A percentile compares a stretch with the other conserved stretches of the same genome.
Evolutionary conservation across 148 eudicot genomes (phyloP).

Genomic region (Spergularia marina): DNA sequence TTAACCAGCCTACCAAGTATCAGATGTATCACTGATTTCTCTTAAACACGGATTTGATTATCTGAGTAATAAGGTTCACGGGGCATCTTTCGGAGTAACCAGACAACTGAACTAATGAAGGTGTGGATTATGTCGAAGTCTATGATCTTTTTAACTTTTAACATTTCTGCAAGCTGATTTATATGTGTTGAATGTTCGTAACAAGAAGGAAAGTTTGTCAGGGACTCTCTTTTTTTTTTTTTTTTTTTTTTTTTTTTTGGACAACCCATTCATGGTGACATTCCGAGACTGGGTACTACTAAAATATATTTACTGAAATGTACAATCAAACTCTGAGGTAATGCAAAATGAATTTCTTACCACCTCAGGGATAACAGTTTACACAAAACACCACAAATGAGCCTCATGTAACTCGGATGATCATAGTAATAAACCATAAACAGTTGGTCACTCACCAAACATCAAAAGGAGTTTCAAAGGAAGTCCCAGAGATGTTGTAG

Average conservation of each 20-base stretch:
- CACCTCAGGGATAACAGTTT: neutral
- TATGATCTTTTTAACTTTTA: no score
- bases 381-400: neutral
- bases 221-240: no score
- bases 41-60: neutral
- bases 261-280: no score
- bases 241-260: no score
- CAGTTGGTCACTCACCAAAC: slow-evolving; percentile 61
- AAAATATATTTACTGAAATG: neutral
- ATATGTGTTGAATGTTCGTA: no score
- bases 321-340: neutral
- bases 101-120: no score
- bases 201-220: no score
- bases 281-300: no score
- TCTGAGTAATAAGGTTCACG: neutral
- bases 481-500: slow-evolving; percentile 83
- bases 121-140: no score
- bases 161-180: no score
- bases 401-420: neutral
- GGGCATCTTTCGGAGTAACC: no score
- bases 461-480: slow-evolving; percentile 86
- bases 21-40: neutral
- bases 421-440: neutral
- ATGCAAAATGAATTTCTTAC: neutral
- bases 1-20: neutral